Percentiles rank a stretch among this genome's conserved stretches.
phyloP scores from a whole-genome alignment of 768 basidiomycete species.

The Suillus variegatus region DNA sequence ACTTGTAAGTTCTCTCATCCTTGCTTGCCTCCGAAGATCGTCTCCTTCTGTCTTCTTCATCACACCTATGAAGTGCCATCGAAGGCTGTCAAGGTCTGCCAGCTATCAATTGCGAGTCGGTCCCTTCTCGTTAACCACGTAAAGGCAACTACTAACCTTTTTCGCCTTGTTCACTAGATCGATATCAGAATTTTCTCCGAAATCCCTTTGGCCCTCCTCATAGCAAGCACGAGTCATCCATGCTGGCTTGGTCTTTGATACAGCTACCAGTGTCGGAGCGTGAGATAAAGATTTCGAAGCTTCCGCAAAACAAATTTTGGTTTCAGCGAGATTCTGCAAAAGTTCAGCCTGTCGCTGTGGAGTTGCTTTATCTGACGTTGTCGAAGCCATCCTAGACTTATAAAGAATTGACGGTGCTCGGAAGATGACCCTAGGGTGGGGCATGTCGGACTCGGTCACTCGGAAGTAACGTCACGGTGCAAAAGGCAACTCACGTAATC shows the following conservation, averaged over 20 bases:
- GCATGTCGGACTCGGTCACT: background rate
- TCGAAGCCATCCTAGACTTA: slow-evolving; percentile 22
- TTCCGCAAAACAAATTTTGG: slow-evolving; percentile 48
- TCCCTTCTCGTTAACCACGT: background rate
- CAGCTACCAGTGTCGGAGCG: slow-evolving; percentile 67
- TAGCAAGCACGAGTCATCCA: slow-evolving; percentile 86
- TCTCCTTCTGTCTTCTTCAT: slow-evolving; percentile 7
- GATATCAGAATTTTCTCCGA: slow-evolving; percentile 98
- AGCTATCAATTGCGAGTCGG: slow-evolving; percentile 5
- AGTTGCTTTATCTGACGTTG: slow-evolving; percentile 20
- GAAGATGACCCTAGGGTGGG: background rate
- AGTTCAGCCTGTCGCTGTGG: slow-evolving; percentile 55
- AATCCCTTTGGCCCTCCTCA: slow-evolving; percentile 80
- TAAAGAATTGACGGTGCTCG: slow-evolving; percentile 11
- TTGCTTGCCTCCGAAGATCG: slow-evolving; percentile 85
- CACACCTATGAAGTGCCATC: slow-evolving; percentile 96
- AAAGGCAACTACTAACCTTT: slow-evolving; percentile 44
- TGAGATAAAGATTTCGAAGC: slow-evolving; percentile 30
- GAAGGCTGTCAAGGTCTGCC: slow-evolving; percentile 79
- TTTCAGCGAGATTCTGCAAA: slow-evolving; percentile 50
- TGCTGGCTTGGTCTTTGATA: slow-evolving; percentile 91
- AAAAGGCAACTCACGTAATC: slow-evolving; percentile 22
- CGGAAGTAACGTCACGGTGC: background rate
- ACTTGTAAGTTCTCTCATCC: slow-evolving; percentile 83
- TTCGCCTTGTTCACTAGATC: slow-evolving; percentile 87